Evolutionary conservation across 441 rosid genomes (phyloP).

Genomic region (Pelargonium fulgidum): DNA sequence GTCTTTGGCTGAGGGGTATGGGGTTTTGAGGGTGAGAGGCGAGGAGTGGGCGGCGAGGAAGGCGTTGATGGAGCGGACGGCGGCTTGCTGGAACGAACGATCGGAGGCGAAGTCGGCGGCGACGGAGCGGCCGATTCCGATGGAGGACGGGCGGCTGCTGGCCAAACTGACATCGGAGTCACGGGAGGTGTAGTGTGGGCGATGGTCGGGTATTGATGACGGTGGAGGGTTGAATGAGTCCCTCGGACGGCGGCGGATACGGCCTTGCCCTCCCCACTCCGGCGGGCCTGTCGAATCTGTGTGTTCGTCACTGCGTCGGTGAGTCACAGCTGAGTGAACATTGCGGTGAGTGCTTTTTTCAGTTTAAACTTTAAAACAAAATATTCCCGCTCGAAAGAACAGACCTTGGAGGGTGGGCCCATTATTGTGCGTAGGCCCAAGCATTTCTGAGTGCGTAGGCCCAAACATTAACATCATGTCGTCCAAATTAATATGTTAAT

Average conservation of each 20-base stretch:
- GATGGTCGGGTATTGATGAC: conserved; percentile 39
- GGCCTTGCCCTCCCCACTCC: conserved; percentile 36
- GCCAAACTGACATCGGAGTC: conserved; percentile 87
- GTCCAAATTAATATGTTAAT: no score
- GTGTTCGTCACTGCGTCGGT: background rate
- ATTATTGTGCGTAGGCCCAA: no score
- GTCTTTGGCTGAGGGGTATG: conserved; percentile 59
- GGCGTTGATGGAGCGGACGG: conserved; percentile 52
- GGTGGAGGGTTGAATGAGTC: conserved; percentile 33
- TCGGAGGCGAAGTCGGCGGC: conserved; percentile 41
- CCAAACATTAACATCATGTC: no score
- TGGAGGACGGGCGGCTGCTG: conserved; percentile 78
- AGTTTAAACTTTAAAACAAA: no score
- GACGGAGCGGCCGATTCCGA: conserved; percentile 42
- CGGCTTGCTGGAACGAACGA: conserved; percentile 45
- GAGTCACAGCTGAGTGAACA: background rate
- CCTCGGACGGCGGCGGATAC: conserved; percentile 38
- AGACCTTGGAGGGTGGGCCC: no score
- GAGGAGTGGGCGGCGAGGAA: conserved; percentile 54
- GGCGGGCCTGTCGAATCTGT: background rate
- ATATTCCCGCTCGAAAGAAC: background rate
- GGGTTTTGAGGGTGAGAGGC: conserved; percentile 29
- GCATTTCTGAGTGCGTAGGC: no score
- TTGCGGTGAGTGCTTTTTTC: no score
- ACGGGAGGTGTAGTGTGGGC: conserved; percentile 36